Evolutionary conservation across 208 protist species (phyloP), one percentile per base, ranked within the genome.

Genomic region (Wallacemonas sp.): DNA sequence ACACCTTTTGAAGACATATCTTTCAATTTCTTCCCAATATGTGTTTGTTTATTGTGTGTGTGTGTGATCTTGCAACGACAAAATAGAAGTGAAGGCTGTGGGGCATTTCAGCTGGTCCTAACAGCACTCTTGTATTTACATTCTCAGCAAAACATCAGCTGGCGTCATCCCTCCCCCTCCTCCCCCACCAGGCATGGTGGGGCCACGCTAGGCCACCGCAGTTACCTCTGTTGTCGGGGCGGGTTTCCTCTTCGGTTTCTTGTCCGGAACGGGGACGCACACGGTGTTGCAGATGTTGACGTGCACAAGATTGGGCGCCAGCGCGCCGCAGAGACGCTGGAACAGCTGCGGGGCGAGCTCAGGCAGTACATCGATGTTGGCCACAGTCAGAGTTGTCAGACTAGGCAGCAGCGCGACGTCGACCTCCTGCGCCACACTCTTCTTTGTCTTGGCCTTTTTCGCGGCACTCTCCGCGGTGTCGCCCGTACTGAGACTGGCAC

Each of bases 231-330:
- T 14, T n/a, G 64, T 15, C 22, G 44, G 21, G 22, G 38, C 46
- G 26, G 47, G 27, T n/a, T 67, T 66, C 30, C 47, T 42, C 59
- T 67, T 80, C 3, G 45, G 41, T 39, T 68, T 31, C 41, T 72
- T 76, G 22, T 62, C 62, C 30, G 70, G 59, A 15, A 71, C 65
- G 14, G 72, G 72, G 8, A 77, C 55, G 14, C 75, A 42, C 19
- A 78, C 60, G 8, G 82, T 88, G 70, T 89, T 90, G 64, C 80
- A 86, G 17, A 91, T 59, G 39, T 77, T 90, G 61, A 93, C 90
- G 58, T 76, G 62, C 22, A 41, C 70, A 33, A 95, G 60, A n/a
- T 60, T 36, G 17, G 89, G 89, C 1, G 89, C 81, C 21, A 75
- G 41, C 17, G 34, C n/a, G n/a, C n/a, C 4, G 4, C 15, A n/a